Conservation (phyloP, 2,329 filamentous ascomycete species). For the Mycosphaerella sp. region DNA sequence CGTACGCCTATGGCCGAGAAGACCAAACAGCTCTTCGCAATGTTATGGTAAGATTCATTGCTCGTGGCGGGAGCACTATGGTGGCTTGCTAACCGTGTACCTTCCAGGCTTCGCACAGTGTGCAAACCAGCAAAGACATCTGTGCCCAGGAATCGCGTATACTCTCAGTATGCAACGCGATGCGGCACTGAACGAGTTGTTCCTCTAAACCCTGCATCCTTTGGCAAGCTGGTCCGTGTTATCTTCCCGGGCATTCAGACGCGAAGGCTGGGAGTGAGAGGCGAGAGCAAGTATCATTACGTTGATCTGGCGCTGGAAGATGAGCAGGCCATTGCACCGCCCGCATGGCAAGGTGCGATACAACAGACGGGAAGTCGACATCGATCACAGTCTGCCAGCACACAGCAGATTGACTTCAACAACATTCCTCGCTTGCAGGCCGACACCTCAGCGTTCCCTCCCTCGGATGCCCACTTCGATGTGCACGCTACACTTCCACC, state of each 20-base stretch:
- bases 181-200: constrained; percentile 92
- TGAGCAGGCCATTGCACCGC: constrained; percentile 33
- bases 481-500: constrained; percentile 25
- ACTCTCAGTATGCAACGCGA: constrained; percentile 87
- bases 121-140: constrained; percentile 74
- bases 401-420: constrained; percentile 34
- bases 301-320: constrained; percentile 49
- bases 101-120: constrained; percentile 61
- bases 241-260: constrained; percentile 95
- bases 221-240: constrained; percentile 93
- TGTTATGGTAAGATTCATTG: constrained; percentile 67
- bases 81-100: constrained; percentile 24
- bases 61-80: not conserved
- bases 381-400: constrained; percentile 30
- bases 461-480: constrained; percentile 31
- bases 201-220: constrained; percentile 91
- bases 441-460: constrained; percentile 45
- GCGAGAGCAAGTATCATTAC: constrained; percentile 98
- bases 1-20: constrained; percentile 75
- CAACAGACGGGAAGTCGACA: constrained; percentile 22
- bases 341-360: constrained; percentile 20
- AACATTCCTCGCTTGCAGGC: constrained; percentile 43
- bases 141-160: constrained; percentile 86
- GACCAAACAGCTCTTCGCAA: constrained; percentile 78
- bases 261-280: constrained; percentile 80